Base-by-base conservation (phyloP, 2,329 filamentous ascomycete species). In the Cordyceps militaris region DNA sequence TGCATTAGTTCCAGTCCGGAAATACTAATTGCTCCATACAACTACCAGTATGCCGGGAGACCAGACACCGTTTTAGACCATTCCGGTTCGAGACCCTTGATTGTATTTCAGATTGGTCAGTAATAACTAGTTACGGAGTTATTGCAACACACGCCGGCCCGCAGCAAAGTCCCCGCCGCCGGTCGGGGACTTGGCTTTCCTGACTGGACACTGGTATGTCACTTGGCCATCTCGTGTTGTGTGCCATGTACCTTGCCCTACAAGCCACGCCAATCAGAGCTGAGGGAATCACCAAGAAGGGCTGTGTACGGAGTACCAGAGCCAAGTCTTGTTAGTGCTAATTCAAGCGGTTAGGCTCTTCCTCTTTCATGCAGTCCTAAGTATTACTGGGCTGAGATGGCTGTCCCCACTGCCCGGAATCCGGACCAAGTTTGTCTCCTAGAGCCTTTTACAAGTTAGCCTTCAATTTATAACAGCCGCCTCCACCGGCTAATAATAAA, bases 341-440 rank as follows among this genome's bases (percentile, higher is more conserved):
- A 16, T 47, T 28, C 52, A 38, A 28, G 26, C n/a, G 10, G 21
- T 9, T 44, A 16, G 38, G n/a, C 16, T 23, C 32, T 48, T 34
- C 32, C 53, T 9, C 47, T 49, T 56, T 3, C 38, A 42, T 32
- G 11, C 11, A 56, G 44, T 49, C n/a, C 42, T 34, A 21, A 34
- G 42, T 16, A 46, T n/a, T 28, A n/a, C 54, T 43, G 26, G 54
- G 54, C 46, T 56, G 54, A 56, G 54, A 56, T 49, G 21, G 40
- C 26, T 19, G 4, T 38, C 42, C 42, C 34, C 54, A 34, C 54
- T 23, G 34, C 54, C 54, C 54, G 54, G 54, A 56, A 42, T 47
- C 54, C 54, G 54, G 54, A 56, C 54, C 54, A 55, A 34, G 38
- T 11, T 53, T 24, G 36, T 42, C 23, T 42, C 34, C 30, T 23